Conservation (phyloP, 78 protist genomes). For the Kipferlia bialata region DNA sequence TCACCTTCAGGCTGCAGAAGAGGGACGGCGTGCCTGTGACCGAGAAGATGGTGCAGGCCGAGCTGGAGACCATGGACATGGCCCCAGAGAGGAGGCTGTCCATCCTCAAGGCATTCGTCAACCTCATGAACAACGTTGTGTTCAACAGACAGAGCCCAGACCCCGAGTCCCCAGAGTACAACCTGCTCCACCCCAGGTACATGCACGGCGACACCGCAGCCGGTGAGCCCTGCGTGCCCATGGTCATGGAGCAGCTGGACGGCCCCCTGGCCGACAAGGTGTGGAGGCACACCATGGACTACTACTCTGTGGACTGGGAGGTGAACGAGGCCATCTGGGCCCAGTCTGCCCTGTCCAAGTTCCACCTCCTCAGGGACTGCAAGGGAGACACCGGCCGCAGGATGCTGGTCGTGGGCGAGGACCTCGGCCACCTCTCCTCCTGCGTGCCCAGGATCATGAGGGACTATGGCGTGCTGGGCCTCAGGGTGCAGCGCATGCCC, state of each 20-base stretch:
- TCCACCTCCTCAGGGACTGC: too few species aligned
- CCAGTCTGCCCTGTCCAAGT: too few species aligned
- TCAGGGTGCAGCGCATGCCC: conserved; percentile 32
- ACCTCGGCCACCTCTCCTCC: conserved; percentile 55
- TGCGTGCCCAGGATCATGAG: conserved; percentile 41
- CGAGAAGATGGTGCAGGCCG: conserved; percentile 4
- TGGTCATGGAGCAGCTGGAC: background rate
- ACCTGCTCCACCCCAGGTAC: too few species aligned
- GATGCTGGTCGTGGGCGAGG: conserved; percentile 68
- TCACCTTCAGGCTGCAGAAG: too few species aligned
- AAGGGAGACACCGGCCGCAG: conserved; percentile 3
- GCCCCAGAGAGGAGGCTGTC: background rate
- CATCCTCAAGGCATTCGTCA: background rate
- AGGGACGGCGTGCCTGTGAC: too few species aligned
- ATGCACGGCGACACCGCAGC: too few species aligned
- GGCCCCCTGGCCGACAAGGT: background rate
- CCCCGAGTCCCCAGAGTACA: too few species aligned
- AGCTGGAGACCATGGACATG: conserved; percentile 5
- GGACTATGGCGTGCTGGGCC: conserved; percentile 27
- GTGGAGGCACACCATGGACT: too few species aligned
- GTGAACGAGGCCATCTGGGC: too few species aligned
- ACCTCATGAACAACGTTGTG: conserved; percentile 15
- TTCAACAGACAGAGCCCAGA: too few species aligned
- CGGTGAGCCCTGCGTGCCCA: background rate
- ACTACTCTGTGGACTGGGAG: background rate